Conservation (phyloP, 495 filamentous ascomycete genomes). For the Mytilinidion resinicola region DNA sequence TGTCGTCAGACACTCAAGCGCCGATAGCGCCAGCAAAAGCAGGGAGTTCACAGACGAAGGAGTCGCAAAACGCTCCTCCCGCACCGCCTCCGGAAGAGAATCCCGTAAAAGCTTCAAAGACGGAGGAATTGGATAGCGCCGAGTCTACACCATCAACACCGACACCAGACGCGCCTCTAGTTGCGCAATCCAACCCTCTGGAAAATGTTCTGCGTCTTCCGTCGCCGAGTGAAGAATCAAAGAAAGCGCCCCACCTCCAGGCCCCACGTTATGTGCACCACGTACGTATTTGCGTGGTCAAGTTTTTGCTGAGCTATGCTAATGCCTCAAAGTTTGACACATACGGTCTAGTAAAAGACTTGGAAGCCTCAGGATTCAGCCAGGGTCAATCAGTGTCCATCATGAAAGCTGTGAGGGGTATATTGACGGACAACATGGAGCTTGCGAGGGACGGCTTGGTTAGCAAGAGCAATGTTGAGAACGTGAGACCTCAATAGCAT, state of each 20-base stretch:
- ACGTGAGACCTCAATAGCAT: constrained; percentile 34
- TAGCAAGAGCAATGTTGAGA: constrained; percentile 72
- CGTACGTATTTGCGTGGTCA: constrained; percentile 1
- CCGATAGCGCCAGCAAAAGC: background rate
- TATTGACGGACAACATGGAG: constrained; percentile 72
- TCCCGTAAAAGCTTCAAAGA: constrained; percentile 3
- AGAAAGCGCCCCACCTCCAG: constrained; percentile 56
- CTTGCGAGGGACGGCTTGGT: constrained; percentile 70
- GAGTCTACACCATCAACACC: constrained; percentile 3
- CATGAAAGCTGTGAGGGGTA: constrained; percentile 80
- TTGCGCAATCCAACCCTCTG: constrained; percentile 44
- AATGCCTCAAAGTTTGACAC: constrained; percentile 60
- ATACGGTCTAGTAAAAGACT: constrained; percentile 73
- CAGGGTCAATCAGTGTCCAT: constrained; percentile 62
- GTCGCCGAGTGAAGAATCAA: constrained; percentile 43
- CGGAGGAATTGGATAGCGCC: constrained; percentile 19
- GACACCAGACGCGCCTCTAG: constrained; percentile 25
- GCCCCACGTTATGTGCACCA: constrained; percentile 84
- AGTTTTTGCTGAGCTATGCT: too few relatives aligned
- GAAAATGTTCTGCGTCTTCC: constrained; percentile 61
- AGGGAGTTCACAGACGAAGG: background rate
- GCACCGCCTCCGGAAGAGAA: background rate
- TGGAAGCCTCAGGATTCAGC: constrained; percentile 63
- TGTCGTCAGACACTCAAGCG: background rate
- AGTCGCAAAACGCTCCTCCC: constrained; percentile 8